A percentile compares a stretch with the other conserved stretches of the same genome.
Evolutionary conservation across 2,329 filamentous ascomycete genomes (phyloP).

Genomic region (Penicillium sp.): DNA sequence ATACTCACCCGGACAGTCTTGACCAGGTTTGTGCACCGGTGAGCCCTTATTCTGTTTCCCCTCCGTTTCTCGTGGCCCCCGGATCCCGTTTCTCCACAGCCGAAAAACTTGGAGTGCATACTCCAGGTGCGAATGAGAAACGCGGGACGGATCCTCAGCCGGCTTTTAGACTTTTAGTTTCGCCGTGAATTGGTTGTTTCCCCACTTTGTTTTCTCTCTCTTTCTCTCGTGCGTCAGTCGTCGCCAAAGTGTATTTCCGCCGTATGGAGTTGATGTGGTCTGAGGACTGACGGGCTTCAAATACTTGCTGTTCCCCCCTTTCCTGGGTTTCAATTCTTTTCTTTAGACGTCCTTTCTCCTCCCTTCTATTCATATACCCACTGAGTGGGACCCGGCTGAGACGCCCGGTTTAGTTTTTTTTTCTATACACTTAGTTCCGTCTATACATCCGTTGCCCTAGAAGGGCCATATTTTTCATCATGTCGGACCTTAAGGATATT

Average conservation of each 20-base stretch:
- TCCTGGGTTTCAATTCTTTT: background rate
- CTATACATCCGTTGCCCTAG: background rate
- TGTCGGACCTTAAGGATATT: conserved; percentile 25
- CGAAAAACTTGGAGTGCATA: conserved; percentile 1
- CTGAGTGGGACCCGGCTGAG: background rate
- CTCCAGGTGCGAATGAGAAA: conserved; percentile 10
- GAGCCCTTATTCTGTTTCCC: background rate
- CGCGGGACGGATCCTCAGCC: conserved; percentile 8
- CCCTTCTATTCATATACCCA: background rate
- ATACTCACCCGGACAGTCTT: conserved; percentile 7
- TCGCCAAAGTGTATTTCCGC: conserved; percentile 14
- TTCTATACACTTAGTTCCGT: background rate
- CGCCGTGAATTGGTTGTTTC: conserved; percentile 3
- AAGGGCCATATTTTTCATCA: background rate
- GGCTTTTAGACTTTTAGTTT: conserved; percentile 12
- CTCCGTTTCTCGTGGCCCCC: background rate
- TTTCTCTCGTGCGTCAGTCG: conserved; percentile 3
- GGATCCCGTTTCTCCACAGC: conserved; percentile 8
- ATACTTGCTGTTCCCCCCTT: conserved; percentile 16
- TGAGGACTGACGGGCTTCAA: conserved; percentile 16
- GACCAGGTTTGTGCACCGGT: conserved; percentile 14
- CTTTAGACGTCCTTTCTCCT: background rate
- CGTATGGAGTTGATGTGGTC: conserved; percentile 2
- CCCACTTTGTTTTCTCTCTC: conserved; percentile 2
- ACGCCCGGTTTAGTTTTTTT: background rate